Percentiles rank a stretch among this genome's conserved stretches.
These are phyloP conservation scores for Colletotrichum kahawae DNA, from an alignment of 2,329 filamentous ascomycete genomes.

Conservation along the genomic window DNA sequence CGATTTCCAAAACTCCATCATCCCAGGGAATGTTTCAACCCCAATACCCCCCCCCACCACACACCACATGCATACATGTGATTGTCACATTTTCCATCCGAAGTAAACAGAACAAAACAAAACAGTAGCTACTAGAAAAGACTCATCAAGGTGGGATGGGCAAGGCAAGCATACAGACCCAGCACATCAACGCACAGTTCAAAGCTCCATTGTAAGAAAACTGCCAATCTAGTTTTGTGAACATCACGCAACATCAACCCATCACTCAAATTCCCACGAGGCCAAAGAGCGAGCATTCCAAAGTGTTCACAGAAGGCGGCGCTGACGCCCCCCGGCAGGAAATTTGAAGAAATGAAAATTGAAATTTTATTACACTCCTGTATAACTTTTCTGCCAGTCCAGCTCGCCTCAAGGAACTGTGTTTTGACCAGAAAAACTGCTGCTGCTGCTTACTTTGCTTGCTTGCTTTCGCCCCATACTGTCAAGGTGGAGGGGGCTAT, in stretches of 20 bases:
- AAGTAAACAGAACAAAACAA: background rate
- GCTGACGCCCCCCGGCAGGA: too few species aligned
- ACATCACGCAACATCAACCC: background rate
- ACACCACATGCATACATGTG: background rate
- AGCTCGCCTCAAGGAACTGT: background rate
- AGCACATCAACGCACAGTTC: background rate
- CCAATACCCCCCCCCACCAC: background rate
- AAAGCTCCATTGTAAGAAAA: background rate
- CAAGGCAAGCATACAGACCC: background rate
- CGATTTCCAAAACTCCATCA: background rate
- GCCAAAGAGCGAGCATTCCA: too few species aligned
- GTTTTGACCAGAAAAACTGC: background rate
- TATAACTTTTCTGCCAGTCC: background rate
- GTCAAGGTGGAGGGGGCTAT: background rate
- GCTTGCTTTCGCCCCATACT: background rate
- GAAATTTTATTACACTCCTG: constrained; percentile 3
- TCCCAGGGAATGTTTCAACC: background rate
- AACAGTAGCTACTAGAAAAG: background rate
- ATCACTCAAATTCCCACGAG: background rate
- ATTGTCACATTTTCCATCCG: background rate
- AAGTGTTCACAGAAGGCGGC: too few species aligned
- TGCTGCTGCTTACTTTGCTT: background rate
- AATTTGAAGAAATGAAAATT: background rate
- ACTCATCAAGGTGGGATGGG: background rate
- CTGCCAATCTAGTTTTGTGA: rapidly evolving